These are phyloP conservation scores for Sporobolomyces phaffii DNA, from an alignment of 768 basidiomycete genomes.

Conservation along the genomic window DNA sequence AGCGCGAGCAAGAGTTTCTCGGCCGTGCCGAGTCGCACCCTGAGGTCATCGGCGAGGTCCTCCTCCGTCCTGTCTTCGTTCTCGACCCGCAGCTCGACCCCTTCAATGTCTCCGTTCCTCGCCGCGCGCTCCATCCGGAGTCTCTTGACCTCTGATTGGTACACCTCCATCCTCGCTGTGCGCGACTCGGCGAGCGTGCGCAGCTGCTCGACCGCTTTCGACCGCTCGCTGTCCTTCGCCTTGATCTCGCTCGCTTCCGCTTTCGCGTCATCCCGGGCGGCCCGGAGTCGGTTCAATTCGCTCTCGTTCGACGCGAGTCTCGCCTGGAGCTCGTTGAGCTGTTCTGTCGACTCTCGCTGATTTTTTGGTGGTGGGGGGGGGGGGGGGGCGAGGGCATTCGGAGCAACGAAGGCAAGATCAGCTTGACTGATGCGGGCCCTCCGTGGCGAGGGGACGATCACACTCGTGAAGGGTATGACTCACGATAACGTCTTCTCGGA, in stretches of 20 bases:
- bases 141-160: constrained; percentile 67
- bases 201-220: constrained; percentile 59
- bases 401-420: too few relatives aligned
- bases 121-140: constrained; percentile 74
- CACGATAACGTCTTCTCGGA: constrained; percentile 26
- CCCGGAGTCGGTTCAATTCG: constrained; percentile 47
- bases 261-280: constrained; percentile 55
- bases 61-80: constrained; percentile 40
- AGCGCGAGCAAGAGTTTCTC: constrained; percentile 8
- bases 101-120: constrained; percentile 61
- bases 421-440: background rate
- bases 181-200: constrained; percentile 62
- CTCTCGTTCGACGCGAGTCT: constrained; percentile 44
- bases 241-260: constrained; percentile 66
- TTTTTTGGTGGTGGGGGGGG: too few relatives aligned
- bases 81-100: constrained; percentile 55
- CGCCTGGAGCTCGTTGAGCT: constrained; percentile 52
- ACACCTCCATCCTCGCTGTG: constrained; percentile 60
- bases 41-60: constrained; percentile 51
- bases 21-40: constrained; percentile 31
- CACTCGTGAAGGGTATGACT: too few relatives aligned
- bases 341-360: constrained; percentile 50
- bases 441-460: background rate
- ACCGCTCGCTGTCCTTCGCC: constrained; percentile 58
- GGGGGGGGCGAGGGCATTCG: too few relatives aligned